phyloP scores from a whole-genome alignment of 805 yeast species.

The Ogataea methylovora region DNA sequence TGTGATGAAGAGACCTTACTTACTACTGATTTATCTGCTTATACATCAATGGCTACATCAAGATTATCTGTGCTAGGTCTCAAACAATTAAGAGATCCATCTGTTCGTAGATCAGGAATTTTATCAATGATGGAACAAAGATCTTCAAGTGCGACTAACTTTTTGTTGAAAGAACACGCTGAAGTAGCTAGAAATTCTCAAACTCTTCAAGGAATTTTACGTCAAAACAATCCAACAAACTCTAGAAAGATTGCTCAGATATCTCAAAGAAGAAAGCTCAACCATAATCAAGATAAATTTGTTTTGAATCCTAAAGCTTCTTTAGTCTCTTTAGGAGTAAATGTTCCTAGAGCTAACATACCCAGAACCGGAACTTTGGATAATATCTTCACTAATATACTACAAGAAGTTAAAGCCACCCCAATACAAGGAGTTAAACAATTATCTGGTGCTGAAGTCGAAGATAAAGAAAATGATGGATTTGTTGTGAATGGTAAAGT shows the following conservation, averaged over 20 bases:
- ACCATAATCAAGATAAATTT: conserved; percentile 10
- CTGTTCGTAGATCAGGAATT: conserved; percentile 33
- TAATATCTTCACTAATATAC: conserved; percentile 16
- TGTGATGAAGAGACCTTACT: conserved; percentile 11
- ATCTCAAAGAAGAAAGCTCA: conserved; percentile 2
- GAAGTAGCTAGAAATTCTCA: conserved; percentile 4
- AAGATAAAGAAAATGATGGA: conserved; percentile 25
- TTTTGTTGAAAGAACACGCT: conserved; percentile 12
- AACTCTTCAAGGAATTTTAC: neutral
- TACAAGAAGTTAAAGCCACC: conserved; percentile 22
- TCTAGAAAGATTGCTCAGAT: conserved; percentile 1
- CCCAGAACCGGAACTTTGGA: conserved; percentile 14
- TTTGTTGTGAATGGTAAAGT: conserved; percentile 43
- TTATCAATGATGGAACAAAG: conserved; percentile 25
- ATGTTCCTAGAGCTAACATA: neutral
- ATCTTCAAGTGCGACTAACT: conserved; percentile 16
- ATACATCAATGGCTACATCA: conserved; percentile 19
- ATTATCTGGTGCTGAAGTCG: conserved; percentile 8
- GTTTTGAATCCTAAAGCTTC: conserved; percentile 28
- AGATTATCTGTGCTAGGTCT: conserved; percentile 31
- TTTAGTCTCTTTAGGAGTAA: conserved; percentile 17
- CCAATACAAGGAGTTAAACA: conserved; percentile 26
- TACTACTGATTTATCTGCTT: conserved; percentile 14
- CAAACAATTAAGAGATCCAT: conserved; percentile 29
- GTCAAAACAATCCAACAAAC: neutral